phyloP scores from a whole-genome alignment of 2,329 filamentous ascomycete genomes.

The Clonostachys solani region DNA sequence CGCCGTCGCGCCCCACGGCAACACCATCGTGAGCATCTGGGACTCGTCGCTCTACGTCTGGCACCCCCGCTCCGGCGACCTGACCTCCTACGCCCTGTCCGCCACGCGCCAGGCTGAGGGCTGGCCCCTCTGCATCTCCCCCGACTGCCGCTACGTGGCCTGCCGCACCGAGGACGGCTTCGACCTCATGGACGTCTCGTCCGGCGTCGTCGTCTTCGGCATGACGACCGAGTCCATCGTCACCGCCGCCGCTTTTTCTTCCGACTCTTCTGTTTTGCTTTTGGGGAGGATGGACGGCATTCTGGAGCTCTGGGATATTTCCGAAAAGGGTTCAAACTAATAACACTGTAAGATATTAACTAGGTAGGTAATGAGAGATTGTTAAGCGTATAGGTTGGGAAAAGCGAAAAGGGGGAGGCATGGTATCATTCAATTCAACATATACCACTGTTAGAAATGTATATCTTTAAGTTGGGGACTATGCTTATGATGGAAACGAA shows the following conservation, averaged over 20 bases:
- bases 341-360: too few relatives aligned
- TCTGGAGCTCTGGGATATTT: slow-evolving; percentile 24
- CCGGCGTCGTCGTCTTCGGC: slow-evolving; percentile 23
- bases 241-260: slow-evolving; percentile 27
- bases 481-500: background rate
- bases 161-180: slow-evolving; percentile 35
- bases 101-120: slow-evolving; percentile 25
- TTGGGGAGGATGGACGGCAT: slow-evolving; percentile 26
- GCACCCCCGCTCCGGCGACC: slow-evolving; percentile 22
- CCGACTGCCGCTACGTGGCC: slow-evolving; percentile 27
- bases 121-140: slow-evolving; percentile 33
- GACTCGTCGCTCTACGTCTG: slow-evolving; percentile 29
- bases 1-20: slow-evolving; percentile 23
- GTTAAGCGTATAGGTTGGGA: too few relatives aligned
- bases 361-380: too few relatives aligned
- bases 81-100: slow-evolving; percentile 28
- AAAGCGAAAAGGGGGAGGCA: too few relatives aligned
- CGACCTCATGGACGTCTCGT: slow-evolving; percentile 30
- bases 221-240: slow-evolving; percentile 14
- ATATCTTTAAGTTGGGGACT: background rate
- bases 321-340: background rate
- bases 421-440: too few relatives aligned
- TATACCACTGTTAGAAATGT: too few relatives aligned
- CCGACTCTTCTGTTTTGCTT: slow-evolving; percentile 19
- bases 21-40: slow-evolving; percentile 30